Percentiles rank a stretch among this genome's conserved stretches.
phyloP scores from a whole-genome alignment of 2,329 filamentous ascomycete species.

The Shiraia bambusicola region DNA sequence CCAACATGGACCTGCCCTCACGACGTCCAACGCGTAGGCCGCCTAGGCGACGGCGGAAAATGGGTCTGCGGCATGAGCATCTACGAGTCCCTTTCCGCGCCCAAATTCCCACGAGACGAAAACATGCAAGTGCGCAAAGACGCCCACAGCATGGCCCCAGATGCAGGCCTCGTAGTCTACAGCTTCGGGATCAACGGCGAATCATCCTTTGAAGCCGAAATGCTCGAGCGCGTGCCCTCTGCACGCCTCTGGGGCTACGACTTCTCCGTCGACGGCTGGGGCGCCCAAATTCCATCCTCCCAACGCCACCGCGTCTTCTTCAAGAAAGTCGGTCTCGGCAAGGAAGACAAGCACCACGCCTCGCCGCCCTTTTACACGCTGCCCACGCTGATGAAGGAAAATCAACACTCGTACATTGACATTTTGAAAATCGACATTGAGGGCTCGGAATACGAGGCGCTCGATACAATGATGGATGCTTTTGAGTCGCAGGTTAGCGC shows the following conservation, averaged over 20 bases:
- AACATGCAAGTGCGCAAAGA: conserved; percentile 14
- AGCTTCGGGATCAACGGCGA: conserved; percentile 40
- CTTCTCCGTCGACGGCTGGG: conserved; percentile 35
- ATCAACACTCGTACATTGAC: conserved; percentile 39
- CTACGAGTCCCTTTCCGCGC: conserved; percentile 29
- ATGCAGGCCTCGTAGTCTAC: conserved; percentile 32
- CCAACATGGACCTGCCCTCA: conserved; percentile 38
- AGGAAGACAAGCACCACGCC: conserved; percentile 23
- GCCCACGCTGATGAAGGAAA: conserved; percentile 31
- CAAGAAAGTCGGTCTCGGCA: conserved; percentile 33
- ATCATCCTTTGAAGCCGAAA: conserved; percentile 39
- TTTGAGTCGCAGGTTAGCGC: conserved; percentile 22
- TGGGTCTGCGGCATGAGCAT: conserved; percentile 41
- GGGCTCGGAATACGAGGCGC: conserved; percentile 33
- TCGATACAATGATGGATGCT: conserved; percentile 35
- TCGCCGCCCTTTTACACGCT: conserved; percentile 33
- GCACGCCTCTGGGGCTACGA: conserved; percentile 39
- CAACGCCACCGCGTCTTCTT: conserved; percentile 32
- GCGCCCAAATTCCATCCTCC: conserved; percentile 26
- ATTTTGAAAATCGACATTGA: conserved; percentile 40
- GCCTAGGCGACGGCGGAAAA: conserved; percentile 38
- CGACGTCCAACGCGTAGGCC: conserved; percentile 36
- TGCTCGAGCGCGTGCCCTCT: conserved; percentile 36
- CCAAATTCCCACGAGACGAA: conserved; percentile 12
- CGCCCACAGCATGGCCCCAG: conserved; percentile 7